phyloP scores from a whole-genome alignment of 768 basidiomycete species.

The Auricularia auricula-judae region DNA sequence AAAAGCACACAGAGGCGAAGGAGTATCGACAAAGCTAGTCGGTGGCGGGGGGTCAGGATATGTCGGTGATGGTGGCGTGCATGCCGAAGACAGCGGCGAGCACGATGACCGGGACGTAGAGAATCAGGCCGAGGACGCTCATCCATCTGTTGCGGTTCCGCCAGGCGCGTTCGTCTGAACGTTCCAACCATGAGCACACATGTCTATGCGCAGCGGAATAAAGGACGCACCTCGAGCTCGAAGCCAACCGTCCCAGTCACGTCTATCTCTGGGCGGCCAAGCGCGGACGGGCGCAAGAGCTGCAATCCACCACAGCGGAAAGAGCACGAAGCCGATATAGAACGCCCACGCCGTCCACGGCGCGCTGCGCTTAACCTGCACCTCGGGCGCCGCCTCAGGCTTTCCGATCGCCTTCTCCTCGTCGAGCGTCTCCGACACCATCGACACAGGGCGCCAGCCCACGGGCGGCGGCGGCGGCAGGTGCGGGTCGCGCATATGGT shows the following conservation, averaged over 20 bases:
- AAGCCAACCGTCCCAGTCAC: slow-evolving; percentile 52
- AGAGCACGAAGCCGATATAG: slow-evolving; percentile 54
- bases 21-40: too few species aligned
- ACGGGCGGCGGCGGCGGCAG: slow-evolving; percentile 44
- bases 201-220: slow-evolving; percentile 14
- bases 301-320: slow-evolving; percentile 58
- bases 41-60: too few species aligned
- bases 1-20: too few species aligned
- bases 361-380: slow-evolving; percentile 18
- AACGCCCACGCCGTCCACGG: slow-evolving; percentile 70
- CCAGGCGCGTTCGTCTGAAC: slow-evolving; percentile 61
- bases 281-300: slow-evolving; percentile 41
- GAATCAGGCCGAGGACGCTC: slow-evolving; percentile 54
- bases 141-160: slow-evolving; percentile 65
- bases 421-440: slow-evolving; percentile 22
- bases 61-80: neutral
- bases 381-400: slow-evolving; percentile 12
- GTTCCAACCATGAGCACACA: too few species aligned
- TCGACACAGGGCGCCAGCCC: neutral
- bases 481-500: slow-evolving; percentile 65
- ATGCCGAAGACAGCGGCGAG: slow-evolving; percentile 54
- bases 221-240: slow-evolving; percentile 3
- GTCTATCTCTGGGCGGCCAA: slow-evolving; percentile 12
- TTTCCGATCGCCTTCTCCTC: slow-evolving; percentile 50
- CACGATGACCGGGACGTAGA: slow-evolving; percentile 71